Evolutionary conservation across 495 filamentous ascomycete genomes (phyloP), one percentile per base, ranked within the genome.

Genomic region (Hypoxylon fragiforme): DNA sequence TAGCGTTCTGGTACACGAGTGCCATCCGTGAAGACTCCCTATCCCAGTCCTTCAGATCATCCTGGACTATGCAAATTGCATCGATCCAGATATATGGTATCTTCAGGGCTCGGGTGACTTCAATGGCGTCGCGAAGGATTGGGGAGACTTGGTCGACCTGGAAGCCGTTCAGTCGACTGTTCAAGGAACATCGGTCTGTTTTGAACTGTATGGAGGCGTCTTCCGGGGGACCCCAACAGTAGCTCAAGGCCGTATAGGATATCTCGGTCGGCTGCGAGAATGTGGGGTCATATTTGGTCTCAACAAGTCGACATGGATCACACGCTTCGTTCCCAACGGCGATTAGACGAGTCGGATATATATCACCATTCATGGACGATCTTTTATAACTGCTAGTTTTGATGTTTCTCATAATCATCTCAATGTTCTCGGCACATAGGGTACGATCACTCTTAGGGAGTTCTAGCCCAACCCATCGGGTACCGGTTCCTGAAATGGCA

Each of bases 71-170:
- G 18, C 57, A 61, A 3, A 61, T 26, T 2, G 57, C 57, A 36
- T 61, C 57, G 3, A 57, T 31, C 57, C 57, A 61, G 22, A 61
- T 51, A 31, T 55, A 61, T 15, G 24, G 44, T 19, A 55, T 51
- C 2, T 20, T 19, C 6, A 61, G 12, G 1, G 44, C 22, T 19
- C 39, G 46, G 3, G 39, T 35, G 14, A 49, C 50, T 8, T 11
- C 16, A 7, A 56, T 42, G 15, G 52, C 46, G 24, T 62, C 55
- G 8, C 37, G 22, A 30, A 59, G 34, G 21, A 52, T 41, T 21
- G 55, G 55, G 11, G 47, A 42, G 5, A 50, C 24, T 12, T 52
- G 13, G 13, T 41, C 37, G 3, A 46, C 4, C 3, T 16, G 34
- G 32, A 59, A 51, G 11, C 48, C 48, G 18, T 20, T 16, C 5